A percentile compares a stretch with the other conserved stretches of the same genome.
These are phyloP conservation scores for Colletotrichum musicola DNA, from an alignment of 2,329 filamentous ascomycete genomes.

Conservation along the genomic window DNA sequence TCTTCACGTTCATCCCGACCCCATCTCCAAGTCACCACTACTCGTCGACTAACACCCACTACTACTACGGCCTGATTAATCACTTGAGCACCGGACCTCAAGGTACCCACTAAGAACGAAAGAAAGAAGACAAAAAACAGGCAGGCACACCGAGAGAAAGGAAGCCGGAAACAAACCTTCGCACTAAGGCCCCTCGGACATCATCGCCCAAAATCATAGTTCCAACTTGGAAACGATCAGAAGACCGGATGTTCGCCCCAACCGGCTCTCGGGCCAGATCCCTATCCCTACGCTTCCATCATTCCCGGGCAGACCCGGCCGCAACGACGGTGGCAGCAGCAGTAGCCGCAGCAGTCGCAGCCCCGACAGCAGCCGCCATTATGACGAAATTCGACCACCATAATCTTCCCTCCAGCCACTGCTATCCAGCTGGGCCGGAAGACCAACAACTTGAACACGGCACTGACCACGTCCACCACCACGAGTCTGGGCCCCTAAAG, in stretches of 20 bases:
- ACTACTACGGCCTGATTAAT: background rate
- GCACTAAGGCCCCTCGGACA: too few species aligned
- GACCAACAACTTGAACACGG: too few species aligned
- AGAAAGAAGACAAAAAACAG: too few species aligned
- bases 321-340: background rate
- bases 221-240: constrained; percentile 17
- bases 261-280: constrained; percentile 34
- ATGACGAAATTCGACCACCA: constrained; percentile 34
- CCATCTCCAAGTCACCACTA: background rate
- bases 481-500: constrained; percentile 22
- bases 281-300: constrained; percentile 27
- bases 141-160: too few species aligned
- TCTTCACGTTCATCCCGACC: background rate
- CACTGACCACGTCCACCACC: too few species aligned
- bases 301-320: constrained; percentile 25
- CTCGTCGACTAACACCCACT: background rate
- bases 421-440: constrained; percentile 2
- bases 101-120: background rate
- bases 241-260: constrained; percentile 29
- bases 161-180: too few species aligned
- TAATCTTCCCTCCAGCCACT: background rate
- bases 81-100: too few species aligned
- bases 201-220: background rate
- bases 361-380: constrained; percentile 24
- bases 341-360: constrained; percentile 13